Conservation (phyloP, 1,284 basidiomycete genomes). For the Rhodotorula glutinis region DNA sequence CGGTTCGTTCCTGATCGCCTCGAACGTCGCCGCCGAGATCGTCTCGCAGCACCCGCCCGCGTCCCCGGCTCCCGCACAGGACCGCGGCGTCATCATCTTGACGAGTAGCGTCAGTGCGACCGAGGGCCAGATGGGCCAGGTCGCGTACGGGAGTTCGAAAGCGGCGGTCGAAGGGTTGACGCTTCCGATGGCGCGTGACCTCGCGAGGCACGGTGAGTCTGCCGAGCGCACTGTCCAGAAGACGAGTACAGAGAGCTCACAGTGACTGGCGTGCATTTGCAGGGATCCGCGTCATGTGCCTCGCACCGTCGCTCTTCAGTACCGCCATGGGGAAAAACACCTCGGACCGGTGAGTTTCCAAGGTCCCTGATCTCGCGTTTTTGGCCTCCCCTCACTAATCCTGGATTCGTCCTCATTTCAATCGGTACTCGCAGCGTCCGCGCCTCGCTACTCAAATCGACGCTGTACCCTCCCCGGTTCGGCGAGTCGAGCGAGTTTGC, state of each 20-base stretch:
- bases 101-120: conserved; percentile 46
- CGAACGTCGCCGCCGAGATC: conserved; percentile 46
- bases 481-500: conserved; percentile 46
- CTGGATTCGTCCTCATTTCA: conserved; percentile 5
- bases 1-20: conserved; percentile 49
- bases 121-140: conserved; percentile 45
- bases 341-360: conserved; percentile 20
- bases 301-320: conserved; percentile 47
- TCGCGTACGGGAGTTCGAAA: conserved; percentile 46
- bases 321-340: conserved; percentile 48
- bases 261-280: neutral
- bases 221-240: no score
- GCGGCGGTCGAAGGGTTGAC: conserved; percentile 46
- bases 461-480: conserved; percentile 41
- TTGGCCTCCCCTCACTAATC: neutral
- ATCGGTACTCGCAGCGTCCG: neutral
- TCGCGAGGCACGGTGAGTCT: conserved; percentile 46
- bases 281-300: conserved; percentile 41
- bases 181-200: conserved; percentile 49
- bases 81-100: conserved; percentile 49
- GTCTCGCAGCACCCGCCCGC: conserved; percentile 28
- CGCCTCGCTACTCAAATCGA: conserved; percentile 17
- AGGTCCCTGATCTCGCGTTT: neutral
- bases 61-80: conserved; percentile 15
- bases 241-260: no score